Conservation (phyloP, 768 basidiomycete genomes). For the Lentinula sp. region DNA sequence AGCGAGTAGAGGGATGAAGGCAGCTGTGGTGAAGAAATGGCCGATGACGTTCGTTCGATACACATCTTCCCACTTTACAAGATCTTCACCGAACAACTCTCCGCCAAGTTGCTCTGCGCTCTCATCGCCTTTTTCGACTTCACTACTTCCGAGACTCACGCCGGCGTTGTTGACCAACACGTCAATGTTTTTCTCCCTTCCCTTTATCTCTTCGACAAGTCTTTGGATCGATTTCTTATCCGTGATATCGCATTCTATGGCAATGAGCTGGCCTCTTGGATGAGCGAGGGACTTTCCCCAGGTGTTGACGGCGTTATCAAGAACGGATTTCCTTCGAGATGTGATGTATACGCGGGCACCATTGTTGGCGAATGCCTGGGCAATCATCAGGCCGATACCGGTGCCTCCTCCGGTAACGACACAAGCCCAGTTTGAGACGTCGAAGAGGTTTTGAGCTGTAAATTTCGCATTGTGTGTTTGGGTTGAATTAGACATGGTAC, state of each 20-base stretch:
- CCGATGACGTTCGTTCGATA: conserved; percentile 27
- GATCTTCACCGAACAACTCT: background rate
- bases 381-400: conserved; percentile 34
- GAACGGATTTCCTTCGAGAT: conserved; percentile 24
- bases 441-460: background rate
- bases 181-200: background rate
- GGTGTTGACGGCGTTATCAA: conserved; percentile 16
- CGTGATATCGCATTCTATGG: background rate
- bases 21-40: conserved; percentile 34
- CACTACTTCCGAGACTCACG: background rate
- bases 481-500: background rate
- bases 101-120: background rate
- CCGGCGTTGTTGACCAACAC: conserved; percentile 1
- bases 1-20: conserved; percentile 37
- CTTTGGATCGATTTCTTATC: background rate
- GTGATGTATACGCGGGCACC: conserved; percentile 36
- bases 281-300: background rate
- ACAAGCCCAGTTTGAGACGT: background rate
- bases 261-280: background rate
- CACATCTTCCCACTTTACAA: conserved; percentile 21
- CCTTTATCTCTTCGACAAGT: background rate
- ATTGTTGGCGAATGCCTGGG: conserved; percentile 33
- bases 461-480: background rate
- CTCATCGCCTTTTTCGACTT: conserved; percentile 2
- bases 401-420: background rate